phyloP scores from a whole-genome alignment of 768 basidiomycete species.

The Rhizopogon roseolus region DNA sequence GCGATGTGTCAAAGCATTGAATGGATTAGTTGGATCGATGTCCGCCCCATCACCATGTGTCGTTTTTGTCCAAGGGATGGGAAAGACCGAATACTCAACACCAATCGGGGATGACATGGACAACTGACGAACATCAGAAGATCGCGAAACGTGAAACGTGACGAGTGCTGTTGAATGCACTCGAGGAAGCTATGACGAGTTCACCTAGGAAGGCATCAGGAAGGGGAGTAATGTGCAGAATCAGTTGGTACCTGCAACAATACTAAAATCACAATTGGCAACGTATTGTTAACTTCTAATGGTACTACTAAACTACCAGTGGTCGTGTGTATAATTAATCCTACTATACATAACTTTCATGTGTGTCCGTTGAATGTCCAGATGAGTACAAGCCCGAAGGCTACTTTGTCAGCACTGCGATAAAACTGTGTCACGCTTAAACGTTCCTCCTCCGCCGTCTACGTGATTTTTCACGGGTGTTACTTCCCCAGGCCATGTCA shows the following conservation, averaged over 20 bases:
- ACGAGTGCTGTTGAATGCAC: too few relatives aligned
- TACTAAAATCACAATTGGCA: not conserved
- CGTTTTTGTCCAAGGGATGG: conserved; percentile 34
- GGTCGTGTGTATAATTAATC: not conserved
- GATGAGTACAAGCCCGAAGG: too few relatives aligned
- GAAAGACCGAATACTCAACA: conserved; percentile 10
- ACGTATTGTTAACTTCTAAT: not conserved
- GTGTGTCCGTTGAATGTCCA: not conserved
- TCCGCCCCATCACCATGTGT: conserved; percentile 19
- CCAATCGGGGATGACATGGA: too few relatives aligned
- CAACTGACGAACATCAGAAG: too few relatives aligned
- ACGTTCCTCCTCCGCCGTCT: not conserved
- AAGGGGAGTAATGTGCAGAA: not conserved
- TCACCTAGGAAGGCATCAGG: too few relatives aligned
- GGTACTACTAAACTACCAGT: not conserved
- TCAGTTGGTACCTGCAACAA: not conserved
- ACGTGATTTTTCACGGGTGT: conserved; percentile 1
- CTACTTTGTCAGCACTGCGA: too few relatives aligned
- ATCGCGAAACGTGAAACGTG: too few relatives aligned
- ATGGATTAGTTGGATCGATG: conserved; percentile 14
- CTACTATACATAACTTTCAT: not conserved
- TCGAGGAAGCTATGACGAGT: too few relatives aligned
- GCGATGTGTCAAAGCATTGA: conserved; percentile 20
- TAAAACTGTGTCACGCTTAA: too few relatives aligned
- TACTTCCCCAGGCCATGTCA: conserved; percentile 21